These are phyloP conservation scores for Paracoccidioides brasiliensis DNA, from an alignment of 2,329 filamentous ascomycete genomes.

Conservation along the genomic window DNA sequence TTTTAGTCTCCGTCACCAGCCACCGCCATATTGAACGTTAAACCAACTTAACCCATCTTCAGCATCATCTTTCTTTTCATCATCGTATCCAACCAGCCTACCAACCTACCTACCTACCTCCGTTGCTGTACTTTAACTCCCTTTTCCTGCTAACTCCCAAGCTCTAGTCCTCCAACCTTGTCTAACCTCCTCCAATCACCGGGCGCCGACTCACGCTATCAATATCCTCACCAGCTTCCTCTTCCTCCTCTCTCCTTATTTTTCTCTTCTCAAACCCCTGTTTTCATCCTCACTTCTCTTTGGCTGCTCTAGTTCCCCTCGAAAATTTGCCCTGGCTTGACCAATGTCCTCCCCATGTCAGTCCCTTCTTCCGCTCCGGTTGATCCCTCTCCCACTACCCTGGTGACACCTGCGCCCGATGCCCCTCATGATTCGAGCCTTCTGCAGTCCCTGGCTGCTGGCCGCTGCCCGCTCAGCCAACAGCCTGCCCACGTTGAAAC, in stretches of 20 bases:
- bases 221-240: background rate
- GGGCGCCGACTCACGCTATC: background rate
- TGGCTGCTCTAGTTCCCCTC: background rate
- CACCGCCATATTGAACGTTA: background rate
- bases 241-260: background rate
- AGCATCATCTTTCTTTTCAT: background rate
- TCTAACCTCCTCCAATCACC: too few species aligned
- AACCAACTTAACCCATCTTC: background rate
- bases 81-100: background rate
- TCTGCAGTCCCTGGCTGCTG: slow-evolving; percentile 16
- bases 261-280: background rate
- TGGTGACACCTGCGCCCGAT: slow-evolving; percentile 34
- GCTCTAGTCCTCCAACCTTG: background rate
- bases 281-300: background rate
- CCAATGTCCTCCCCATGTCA: slow-evolving; percentile 42
- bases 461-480: slow-evolving; percentile 2
- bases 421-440: slow-evolving; percentile 25
- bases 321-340: slow-evolving; percentile 17
- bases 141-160: background rate
- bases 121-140: too few species aligned
- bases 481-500: background rate
- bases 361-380: slow-evolving; percentile 32
- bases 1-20: background rate
- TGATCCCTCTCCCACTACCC: slow-evolving; percentile 28
- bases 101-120: background rate